Base-by-base conservation (phyloP, 2,329 filamentous ascomycete genomes). In the Sporothrix euskadiensis region DNA sequence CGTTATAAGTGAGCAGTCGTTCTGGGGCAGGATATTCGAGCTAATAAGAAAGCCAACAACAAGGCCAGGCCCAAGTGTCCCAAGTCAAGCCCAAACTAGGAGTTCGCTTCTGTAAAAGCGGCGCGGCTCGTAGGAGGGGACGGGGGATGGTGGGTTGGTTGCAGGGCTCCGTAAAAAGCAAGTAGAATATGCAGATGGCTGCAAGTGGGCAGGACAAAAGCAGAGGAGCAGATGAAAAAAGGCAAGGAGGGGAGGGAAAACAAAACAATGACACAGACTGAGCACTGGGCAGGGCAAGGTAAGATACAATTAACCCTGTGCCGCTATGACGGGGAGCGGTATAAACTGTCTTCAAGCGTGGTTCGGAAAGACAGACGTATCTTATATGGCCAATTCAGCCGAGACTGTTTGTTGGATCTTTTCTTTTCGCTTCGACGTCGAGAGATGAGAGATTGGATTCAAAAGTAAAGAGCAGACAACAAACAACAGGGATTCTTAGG, bases 61-160 rank as follows among this genome's bases (percentile, higher is more conserved):
- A 12, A 39, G 47, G 47, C 66, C 47, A 54, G 66, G 65, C 44
- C 59, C 49, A 65, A 30, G 52, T 7, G 66, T 47, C 44, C 59
- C 49, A 65, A 30, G 52, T 7, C 59, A 57, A 49, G 66, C 39
- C 56, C 57, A 73, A 71, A 72, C 71, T 69, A 72, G 49, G 56
- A 69, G 49, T 39, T 71, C 59, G 71, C 57, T 66, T 73, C 69
- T 74, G 73, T 69, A 65, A 69, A 72, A 72, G 74, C 72, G 74
- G 74, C 61, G 73, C 74, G 74, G 74, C 72, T 75, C 65, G 69
- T 54, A 39, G 49, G 54, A 66, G 56, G 44, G 63, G 41, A 68
- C 65, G 65, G 44, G 44, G 65, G 26, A 32, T 35, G 56, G 49
- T 57, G 22, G 68, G 52, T 35, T 47, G 39, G 47, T 49, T 71